These are phyloP conservation scores for Picochlorum sp. DNA, from an alignment of 139 green algal species.

Conservation along the genomic window DNA sequence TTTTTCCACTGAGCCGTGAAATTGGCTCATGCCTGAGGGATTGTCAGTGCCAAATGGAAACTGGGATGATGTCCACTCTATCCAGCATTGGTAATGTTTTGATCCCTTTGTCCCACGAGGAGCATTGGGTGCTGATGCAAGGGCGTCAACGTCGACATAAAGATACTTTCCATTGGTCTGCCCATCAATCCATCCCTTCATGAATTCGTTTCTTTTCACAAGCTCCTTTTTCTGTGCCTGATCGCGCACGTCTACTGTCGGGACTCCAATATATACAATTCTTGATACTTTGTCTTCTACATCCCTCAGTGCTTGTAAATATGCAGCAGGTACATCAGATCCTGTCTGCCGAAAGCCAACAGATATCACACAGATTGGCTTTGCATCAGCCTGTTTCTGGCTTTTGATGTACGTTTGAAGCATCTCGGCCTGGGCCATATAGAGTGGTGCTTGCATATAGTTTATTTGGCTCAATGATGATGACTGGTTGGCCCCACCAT, in stretches of 20 bases:
- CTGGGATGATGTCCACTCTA: constrained; percentile 1
- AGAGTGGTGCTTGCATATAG: constrained; percentile 9
- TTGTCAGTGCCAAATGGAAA: constrained; percentile 7
- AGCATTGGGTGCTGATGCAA: neutral
- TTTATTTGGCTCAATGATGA: constrained; percentile 1
- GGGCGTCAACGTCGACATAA: constrained; percentile 7
- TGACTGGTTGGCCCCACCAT: neutral
- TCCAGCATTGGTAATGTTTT: constrained; percentile 11
- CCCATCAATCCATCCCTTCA: constrained; percentile 8
- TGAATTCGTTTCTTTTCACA: constrained; percentile 5
- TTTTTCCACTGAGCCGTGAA: neutral
- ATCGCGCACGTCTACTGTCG: neutral
- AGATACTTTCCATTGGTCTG: constrained; percentile 6
- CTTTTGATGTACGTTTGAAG: constrained; percentile 2
- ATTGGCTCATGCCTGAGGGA: constrained; percentile 1
- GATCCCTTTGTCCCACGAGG: neutral
- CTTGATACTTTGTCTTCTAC: neutral
- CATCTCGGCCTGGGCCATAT: constrained; percentile 4
- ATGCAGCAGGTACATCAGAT: neutral
- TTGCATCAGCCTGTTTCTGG: neutral
- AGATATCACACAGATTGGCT: constrained; percentile 6
- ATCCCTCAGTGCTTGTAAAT: neutral
- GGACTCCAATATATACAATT: constrained; percentile 10
- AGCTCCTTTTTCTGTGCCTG: neutral
- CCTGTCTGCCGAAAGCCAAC: constrained; percentile 12